Evolutionary conservation across 192 early-diverging fungal species (phyloP), one percentile per base, ranked within the genome.

Genomic region (Gonapodya prolifera): DNA sequence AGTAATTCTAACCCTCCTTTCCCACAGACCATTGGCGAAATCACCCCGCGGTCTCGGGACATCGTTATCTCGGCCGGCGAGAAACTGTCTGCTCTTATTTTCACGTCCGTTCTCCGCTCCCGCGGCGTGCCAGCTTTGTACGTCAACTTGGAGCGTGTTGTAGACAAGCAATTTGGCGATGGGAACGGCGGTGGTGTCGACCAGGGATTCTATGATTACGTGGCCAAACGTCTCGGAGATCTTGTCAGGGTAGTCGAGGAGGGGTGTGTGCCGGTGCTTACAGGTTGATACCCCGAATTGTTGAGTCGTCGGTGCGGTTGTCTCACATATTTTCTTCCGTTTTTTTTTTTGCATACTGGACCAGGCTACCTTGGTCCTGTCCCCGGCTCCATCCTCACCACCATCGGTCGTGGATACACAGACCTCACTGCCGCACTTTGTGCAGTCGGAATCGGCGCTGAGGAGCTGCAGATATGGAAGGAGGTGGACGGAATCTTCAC

Each of bases 401-500:
- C 91, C 82, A 92, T 99, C 78, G 97, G 97, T 16, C 94, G 97
- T 61, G 97, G 97, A 17, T 99, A 99, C 85, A 99, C 97, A 0
- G 97, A 99, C 81, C 86, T 99, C 77, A 96, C 95, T 28, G 96
- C 97, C 28, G 97, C 97, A 0, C 86, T 99, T 70, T 88, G 94
- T 35, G 94, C 97, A 0, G 97, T 98, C 2, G 97, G 91, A 2
- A 79, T 96, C 1, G 81, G 86, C 71, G 96, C 96, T 17, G 86
- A 91, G 69, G 97, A 99, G 78, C 88, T 99, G 78, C 97, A 99
- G 82, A 93, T 99, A 16, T 99, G 95, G 95, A 99, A 99, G 82
- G 97, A 99, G 79, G 97, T 99, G 2, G 97, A 99, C 77, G 97
- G 97, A 70, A 99, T 99, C 78, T 99, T 97, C 80, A 99, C 96